Percentiles rank a stretch among this genome's conserved stretches.
phyloP scores from a whole-genome alignment of 306 rosid species.

The Ormosia emarginata region DNA sequence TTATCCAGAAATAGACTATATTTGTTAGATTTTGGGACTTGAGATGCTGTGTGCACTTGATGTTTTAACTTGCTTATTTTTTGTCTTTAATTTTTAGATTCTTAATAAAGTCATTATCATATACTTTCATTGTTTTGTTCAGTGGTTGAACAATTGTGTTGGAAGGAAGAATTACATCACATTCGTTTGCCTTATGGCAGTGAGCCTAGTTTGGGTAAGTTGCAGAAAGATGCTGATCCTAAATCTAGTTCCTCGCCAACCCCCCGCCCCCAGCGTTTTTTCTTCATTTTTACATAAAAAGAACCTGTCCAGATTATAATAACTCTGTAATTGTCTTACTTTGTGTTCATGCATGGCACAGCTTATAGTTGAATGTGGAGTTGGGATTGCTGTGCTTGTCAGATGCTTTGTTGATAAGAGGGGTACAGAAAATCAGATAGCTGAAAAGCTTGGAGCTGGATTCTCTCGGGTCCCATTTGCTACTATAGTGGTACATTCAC shows the following conservation, averaged over 20 bases:
- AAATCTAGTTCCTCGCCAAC: neutral
- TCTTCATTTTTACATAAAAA: neutral
- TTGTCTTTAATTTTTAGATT: constrained; percentile 15
- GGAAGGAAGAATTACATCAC: constrained; percentile 79
- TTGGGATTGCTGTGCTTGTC: constrained; percentile 74
- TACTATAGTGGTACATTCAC: constrained; percentile 59
- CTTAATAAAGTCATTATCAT: constrained; percentile 5
- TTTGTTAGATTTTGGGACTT: neutral
- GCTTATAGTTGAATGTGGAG: constrained; percentile 76
- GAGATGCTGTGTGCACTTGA: constrained; percentile 1
- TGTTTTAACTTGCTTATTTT: constrained; percentile 7
- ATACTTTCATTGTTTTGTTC: constrained; percentile 34
- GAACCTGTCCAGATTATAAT: neutral
- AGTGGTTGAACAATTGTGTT: constrained; percentile 90
- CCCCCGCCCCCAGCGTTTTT: neutral
- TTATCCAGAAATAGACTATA: neutral
- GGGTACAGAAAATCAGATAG: constrained; percentile 59
- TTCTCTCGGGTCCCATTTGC: constrained; percentile 69
- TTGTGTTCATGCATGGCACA: constrained; percentile 25
- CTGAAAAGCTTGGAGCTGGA: constrained; percentile 75
- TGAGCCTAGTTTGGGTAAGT: constrained; percentile 74
- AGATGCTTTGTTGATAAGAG: constrained; percentile 76
- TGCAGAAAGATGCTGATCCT: constrained; percentile 16
- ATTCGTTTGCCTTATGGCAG: constrained; percentile 81
- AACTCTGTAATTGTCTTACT: constrained; percentile 20